A percentile compares a stretch with the other conserved stretches of the same genome.
These are phyloP conservation scores for Agaricus subrufescens DNA, from an alignment of 768 basidiomycete genomes.

Conservation along the genomic window DNA sequence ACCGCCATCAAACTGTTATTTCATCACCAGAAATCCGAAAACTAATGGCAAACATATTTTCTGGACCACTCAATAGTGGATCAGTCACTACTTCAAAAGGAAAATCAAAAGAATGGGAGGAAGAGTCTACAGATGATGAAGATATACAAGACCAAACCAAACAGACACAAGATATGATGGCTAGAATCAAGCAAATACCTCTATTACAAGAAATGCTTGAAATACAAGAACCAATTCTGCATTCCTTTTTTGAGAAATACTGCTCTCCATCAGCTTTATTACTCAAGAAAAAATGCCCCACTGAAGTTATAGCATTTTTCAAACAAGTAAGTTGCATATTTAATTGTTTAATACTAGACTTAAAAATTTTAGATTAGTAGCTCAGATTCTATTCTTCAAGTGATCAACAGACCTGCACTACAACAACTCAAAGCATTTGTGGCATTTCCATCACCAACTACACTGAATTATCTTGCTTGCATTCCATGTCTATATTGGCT, in stretches of 20 bases:
- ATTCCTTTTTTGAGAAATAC: neutral
- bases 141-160: too few relatives aligned
- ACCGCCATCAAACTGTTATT: conserved; percentile 24
- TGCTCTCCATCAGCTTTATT: neutral
- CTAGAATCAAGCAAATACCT: too few relatives aligned
- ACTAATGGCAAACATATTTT: neutral
- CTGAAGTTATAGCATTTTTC: neutral
- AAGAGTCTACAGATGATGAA: too few relatives aligned
- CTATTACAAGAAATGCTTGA: too few relatives aligned
- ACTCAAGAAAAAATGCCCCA: neutral
- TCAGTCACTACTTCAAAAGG: too few relatives aligned
- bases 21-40: conserved; percentile 15
- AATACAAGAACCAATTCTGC: neutral
- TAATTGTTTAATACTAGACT: neutral
- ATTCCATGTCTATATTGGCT: too few relatives aligned
- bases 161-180: too few relatives aligned
- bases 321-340: neutral
- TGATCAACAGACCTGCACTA: conserved; percentile 15
- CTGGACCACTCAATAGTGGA: neutral
- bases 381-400: neutral
- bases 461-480: neutral
- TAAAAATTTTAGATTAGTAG: neutral
- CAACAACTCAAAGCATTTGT: conserved; percentile 31
- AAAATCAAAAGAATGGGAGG: too few relatives aligned
- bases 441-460: neutral